Conservation (phyloP, 1,284 basidiomycete genomes). For the Mrakiaceae sp. region DNA sequence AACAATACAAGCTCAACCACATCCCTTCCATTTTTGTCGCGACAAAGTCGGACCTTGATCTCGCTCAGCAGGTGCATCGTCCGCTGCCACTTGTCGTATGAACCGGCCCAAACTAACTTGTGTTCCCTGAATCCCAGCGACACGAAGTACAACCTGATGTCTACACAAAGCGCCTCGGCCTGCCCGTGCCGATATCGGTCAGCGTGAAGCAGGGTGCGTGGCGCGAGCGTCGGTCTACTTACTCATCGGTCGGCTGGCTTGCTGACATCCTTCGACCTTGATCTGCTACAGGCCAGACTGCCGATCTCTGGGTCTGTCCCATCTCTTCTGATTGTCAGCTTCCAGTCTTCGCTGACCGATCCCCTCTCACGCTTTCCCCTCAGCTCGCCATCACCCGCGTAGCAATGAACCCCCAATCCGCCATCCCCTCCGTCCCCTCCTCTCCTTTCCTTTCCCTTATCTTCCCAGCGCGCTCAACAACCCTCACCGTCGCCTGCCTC, state of each 20-base stretch:
- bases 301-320: conserved; percentile 56
- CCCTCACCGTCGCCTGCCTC: too few relatives aligned
- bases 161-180: conserved; percentile 72
- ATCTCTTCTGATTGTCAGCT: background rate
- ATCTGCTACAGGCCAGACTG: conserved; percentile 54
- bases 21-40: conserved; percentile 96
- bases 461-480: too few relatives aligned
- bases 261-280: too few relatives aligned
- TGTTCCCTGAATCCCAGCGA: conserved; percentile 42
- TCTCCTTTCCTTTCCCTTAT: too few relatives aligned
- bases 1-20: conserved; percentile 82
- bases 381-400: conserved; percentile 56
- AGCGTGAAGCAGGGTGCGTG: conserved; percentile 67
- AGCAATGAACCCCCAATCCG: too few relatives aligned
- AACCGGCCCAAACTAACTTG: background rate
- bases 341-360: background rate
- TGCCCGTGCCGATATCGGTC: conserved; percentile 82
- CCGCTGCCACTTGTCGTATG: background rate
- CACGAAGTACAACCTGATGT: conserved; percentile 98
- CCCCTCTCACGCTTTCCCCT: background rate
- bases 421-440: too few relatives aligned
- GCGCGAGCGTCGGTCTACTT: background rate
- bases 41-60: conserved; percentile 93
- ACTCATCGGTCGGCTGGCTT: background rate
- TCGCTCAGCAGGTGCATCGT: conserved; percentile 68